phyloP scores from a whole-genome alignment of 192 early-diverging fungal species.

The Podila horticola region DNA sequence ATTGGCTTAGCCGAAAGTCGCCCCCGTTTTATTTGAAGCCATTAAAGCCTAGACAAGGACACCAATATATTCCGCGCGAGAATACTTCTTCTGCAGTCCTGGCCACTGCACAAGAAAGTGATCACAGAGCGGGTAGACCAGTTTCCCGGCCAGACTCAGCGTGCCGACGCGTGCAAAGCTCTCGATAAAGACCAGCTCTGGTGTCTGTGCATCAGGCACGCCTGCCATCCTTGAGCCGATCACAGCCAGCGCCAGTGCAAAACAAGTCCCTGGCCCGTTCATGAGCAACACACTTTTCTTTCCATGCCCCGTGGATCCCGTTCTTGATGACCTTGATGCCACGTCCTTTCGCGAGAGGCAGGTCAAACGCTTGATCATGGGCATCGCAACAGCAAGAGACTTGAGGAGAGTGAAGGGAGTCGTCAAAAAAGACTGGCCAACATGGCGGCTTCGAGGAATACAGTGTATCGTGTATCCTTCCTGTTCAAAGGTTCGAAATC shows the following conservation, averaged over 20 bases:
- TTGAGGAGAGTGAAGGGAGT: conserved; percentile 58
- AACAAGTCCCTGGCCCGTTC: conserved; percentile 48
- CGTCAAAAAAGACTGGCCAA: conserved; percentile 74
- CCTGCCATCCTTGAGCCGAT: conserved; percentile 34
- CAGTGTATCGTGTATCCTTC: conserved; percentile 54
- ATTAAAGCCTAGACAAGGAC: conserved; percentile 66
- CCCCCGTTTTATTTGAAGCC: not conserved
- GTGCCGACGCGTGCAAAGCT: conserved; percentile 88
- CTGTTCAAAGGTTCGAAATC: not conserved
- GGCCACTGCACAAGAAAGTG: conserved; percentile 95
- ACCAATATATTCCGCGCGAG: conserved; percentile 70
- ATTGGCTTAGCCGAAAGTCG: no score
- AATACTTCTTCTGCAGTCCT: conserved; percentile 60
- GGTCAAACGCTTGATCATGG: conserved; percentile 31
- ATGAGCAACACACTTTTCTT: conserved; percentile 26
- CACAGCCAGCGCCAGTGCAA: conserved; percentile 40
- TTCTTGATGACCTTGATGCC: not conserved
- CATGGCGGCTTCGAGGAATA: conserved; percentile 79
- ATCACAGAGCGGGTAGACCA: conserved; percentile 84
- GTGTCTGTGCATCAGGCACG: conserved; percentile 27
- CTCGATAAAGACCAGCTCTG: conserved; percentile 85
- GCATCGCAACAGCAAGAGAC: conserved; percentile 56
- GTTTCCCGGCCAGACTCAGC: conserved; percentile 88
- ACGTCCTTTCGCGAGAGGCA: conserved; percentile 6
- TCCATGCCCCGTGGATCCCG: not conserved